These are phyloP conservation scores for Fraxinus nigra DNA, from an alignment of 305 asterid genomes.

Conservation along the genomic window DNA sequence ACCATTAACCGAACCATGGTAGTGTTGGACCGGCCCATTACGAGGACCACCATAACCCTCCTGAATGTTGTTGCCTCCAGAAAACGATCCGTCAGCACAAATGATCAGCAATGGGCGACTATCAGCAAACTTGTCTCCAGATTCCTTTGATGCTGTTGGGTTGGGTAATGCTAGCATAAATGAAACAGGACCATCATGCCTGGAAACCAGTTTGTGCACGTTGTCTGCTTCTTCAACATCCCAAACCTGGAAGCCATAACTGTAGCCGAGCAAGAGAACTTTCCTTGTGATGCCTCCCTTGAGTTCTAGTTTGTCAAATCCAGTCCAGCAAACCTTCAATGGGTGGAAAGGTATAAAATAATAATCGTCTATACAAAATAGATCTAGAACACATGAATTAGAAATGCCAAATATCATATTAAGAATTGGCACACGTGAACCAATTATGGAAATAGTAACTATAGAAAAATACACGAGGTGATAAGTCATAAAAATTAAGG, in stretches of 20 bases:
- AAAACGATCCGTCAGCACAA: conserved; percentile 77
- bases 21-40: conserved; percentile 48
- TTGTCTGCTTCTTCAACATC: conserved; percentile 83
- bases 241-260: conserved; percentile 90
- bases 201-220: conserved; percentile 71
- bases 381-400: neutral
- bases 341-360: conserved; percentile 2
- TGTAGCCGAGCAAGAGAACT: conserved; percentile 69
- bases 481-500: neutral
- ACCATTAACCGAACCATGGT: conserved; percentile 40
- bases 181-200: conserved; percentile 92
- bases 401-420: neutral
- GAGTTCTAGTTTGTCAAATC: conserved; percentile 71
- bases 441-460: conserved; percentile 1
- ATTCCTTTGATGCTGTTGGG: conserved; percentile 38
- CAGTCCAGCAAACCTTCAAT: conserved; percentile 84
- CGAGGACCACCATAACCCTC: conserved; percentile 43
- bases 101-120: conserved; percentile 73
- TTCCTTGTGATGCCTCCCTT: conserved; percentile 38
- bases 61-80: conserved; percentile 52
- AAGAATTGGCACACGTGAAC: neutral
- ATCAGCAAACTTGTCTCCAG: conserved; percentile 54
- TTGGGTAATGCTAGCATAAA: conserved; percentile 67
- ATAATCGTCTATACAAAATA: conserved; percentile 5
- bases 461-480: neutral